These are phyloP conservation scores for Cercis canadensis DNA, from an alignment of 306 rosid species.

Conservation along the genomic window DNA sequence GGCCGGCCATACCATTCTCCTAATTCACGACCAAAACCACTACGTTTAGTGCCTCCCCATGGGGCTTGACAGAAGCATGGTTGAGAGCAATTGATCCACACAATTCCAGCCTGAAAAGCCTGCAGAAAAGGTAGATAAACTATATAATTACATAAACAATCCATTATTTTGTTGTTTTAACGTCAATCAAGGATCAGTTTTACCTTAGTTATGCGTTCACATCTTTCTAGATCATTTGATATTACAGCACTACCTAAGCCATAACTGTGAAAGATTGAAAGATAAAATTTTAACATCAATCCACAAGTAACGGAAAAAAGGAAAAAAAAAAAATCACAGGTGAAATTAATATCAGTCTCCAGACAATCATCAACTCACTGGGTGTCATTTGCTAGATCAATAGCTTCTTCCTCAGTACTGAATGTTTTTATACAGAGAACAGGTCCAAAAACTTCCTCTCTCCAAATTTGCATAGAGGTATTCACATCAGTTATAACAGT, in stretches of 20 bases:
- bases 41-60: conserved; percentile 96
- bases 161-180: conserved; percentile 8
- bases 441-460: conserved; percentile 96
- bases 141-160: conserved; percentile 18
- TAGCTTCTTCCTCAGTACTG: conserved; percentile 90
- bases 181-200: conserved; percentile 38
- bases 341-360: conserved; percentile 18
- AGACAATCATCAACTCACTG: conserved; percentile 57
- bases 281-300: conserved; percentile 29
- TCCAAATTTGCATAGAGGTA: conserved; percentile 96
- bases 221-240: conserved; percentile 90
- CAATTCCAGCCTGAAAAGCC: conserved; percentile 91
- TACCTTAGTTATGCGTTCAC: conserved; percentile 89
- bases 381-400: conserved; percentile 84
- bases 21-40: conserved; percentile 98
- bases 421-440: conserved; percentile 94
- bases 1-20: conserved; percentile 80
- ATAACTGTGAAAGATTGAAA: conserved; percentile 59
- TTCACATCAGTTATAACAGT: conserved; percentile 79
- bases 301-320: not conserved
- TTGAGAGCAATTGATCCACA: conserved; percentile 96
- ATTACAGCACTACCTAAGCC: conserved; percentile 93
- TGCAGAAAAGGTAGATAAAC: conserved; percentile 41
- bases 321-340: conserved; percentile 3
- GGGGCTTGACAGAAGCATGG: conserved; percentile 99